phyloP scores from a whole-genome alignment of 2,329 filamentous ascomycete genomes.

The Verticillium nonalfalfae region DNA sequence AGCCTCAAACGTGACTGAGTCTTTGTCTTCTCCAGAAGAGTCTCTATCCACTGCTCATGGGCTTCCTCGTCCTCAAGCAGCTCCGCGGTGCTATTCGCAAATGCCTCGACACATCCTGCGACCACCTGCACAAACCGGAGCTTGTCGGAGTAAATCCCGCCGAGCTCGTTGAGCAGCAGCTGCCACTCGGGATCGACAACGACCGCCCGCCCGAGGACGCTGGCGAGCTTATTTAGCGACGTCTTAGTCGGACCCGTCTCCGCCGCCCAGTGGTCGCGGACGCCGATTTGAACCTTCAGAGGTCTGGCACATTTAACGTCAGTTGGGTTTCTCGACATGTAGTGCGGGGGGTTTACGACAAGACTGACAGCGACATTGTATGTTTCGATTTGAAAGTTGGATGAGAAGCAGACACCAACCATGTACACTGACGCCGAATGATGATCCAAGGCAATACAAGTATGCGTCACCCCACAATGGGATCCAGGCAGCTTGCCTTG shows the following conservation, averaged over 20 bases:
- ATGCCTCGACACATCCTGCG: slow-evolving; percentile 29
- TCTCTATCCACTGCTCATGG: slow-evolving; percentile 34
- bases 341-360: no score
- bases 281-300: slow-evolving; percentile 31
- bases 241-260: slow-evolving; percentile 23
- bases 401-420: no score
- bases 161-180: slow-evolving; percentile 30
- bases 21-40: slow-evolving; percentile 27
- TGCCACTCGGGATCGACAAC: slow-evolving; percentile 35
- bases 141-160: slow-evolving; percentile 31
- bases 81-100: slow-evolving; percentile 28
- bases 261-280: slow-evolving; percentile 36
- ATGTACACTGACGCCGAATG: no score
- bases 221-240: slow-evolving; percentile 21
- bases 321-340: no score
- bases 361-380: slow-evolving; percentile 6
- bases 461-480: no score
- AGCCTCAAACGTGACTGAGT: slow-evolving; percentile 20
- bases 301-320: slow-evolving; percentile 21
- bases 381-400: no score
- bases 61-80: slow-evolving; percentile 31
- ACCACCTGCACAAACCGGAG: slow-evolving; percentile 28
- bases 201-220: slow-evolving; percentile 31
- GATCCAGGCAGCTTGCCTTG: no score
- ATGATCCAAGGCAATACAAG: no score